Evolutionary conservation across 352 stramenopile genomes (phyloP).

Genomic region (Phytophthora hibernalis): DNA sequence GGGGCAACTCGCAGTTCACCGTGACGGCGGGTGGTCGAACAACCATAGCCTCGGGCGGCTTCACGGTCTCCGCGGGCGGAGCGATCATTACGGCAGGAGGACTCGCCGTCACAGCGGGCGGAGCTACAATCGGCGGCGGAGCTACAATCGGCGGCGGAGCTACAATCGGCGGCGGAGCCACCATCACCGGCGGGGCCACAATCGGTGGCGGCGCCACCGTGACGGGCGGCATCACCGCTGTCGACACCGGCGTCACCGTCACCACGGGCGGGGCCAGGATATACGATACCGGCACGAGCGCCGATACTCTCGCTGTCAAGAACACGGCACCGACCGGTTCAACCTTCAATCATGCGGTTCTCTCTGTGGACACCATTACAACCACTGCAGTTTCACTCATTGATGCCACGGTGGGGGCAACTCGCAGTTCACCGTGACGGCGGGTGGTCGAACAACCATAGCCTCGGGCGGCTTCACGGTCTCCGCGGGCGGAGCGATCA

Average conservation of each 20-base stretch:
- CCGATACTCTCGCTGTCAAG: not conserved
- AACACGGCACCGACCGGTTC: not conserved
- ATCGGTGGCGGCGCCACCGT: not conserved
- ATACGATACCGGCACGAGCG: not conserved
- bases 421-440: slow-evolving; percentile 37
- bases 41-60: not conserved
- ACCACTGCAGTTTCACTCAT: slow-evolving; percentile 10
- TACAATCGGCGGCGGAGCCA: too few relatives aligned
- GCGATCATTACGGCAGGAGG: not conserved
- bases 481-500: slow-evolving; percentile 26
- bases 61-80: not conserved
- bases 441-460: slow-evolving; percentile 45
- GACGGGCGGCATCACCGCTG: slow-evolving; percentile 33
- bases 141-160: too few relatives aligned
- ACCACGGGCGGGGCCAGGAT: not conserved
- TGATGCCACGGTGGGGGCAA: slow-evolving; percentile 13
- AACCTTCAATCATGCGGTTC: slow-evolving; percentile 6
- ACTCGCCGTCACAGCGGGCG: too few relatives aligned
- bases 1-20: slow-evolving; percentile 8
- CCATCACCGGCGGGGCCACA: not conserved
- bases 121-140: too few relatives aligned
- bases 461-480: slow-evolving; percentile 35
- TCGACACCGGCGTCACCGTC: slow-evolving; percentile 20
- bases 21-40: not conserved
- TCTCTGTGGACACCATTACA: slow-evolving; percentile 11